Base-by-base conservation (phyloP, 2,329 filamentous ascomycete species). In the Penicillium brevicompactum region DNA sequence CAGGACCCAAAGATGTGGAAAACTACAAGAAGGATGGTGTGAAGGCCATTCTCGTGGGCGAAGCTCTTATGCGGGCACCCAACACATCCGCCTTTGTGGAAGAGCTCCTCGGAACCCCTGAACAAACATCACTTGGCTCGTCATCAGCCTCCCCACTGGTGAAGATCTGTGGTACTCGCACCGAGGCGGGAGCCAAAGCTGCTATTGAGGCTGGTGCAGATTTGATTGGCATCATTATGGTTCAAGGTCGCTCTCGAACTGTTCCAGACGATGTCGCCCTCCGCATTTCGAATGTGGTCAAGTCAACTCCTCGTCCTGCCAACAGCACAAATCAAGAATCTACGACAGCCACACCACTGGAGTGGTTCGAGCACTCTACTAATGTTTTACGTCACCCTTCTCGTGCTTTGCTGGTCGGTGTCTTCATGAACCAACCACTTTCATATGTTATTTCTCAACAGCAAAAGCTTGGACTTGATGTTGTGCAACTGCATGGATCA, bases 111-210 rank as follows among this genome's bases (percentile, higher is more conserved):
- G 87, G 90, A 38, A 80, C 80, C 32, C 71, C 72, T 18, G 64
- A 67, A 9, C 61, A 66, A 30, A 59, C 66, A 10, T 32, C 49
- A 37, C 46, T 46, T n/a, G 62, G 51, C 49, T 55, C 56, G 47
- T 62, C 66, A 30, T 53, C 58, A 52, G 59, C 40, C 62, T 49
- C 78, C 68, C 79, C 91, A 1, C 80, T 94, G 30, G 92, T 97
- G 62, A 99, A 99, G 78, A 96, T 99, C 22, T 99, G 94, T 71
- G 94, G 94, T 5, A 97, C 92, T 8, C 84, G 93, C 55, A 91
- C 86, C 56, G 82, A 87, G 9, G 91, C 95, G 69, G 91, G 88
- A 14, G 94, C 94, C 5, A 80, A 84, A 52, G 84, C 86, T 58
- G 94, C 94, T 14, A 85, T 95, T 45, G 86, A 92, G 69, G 88